Evolutionary conservation across 2,329 filamentous ascomycete species (phyloP), one percentile per base, ranked within the genome.

Genomic region (Colletotrichum destructivum): DNA sequence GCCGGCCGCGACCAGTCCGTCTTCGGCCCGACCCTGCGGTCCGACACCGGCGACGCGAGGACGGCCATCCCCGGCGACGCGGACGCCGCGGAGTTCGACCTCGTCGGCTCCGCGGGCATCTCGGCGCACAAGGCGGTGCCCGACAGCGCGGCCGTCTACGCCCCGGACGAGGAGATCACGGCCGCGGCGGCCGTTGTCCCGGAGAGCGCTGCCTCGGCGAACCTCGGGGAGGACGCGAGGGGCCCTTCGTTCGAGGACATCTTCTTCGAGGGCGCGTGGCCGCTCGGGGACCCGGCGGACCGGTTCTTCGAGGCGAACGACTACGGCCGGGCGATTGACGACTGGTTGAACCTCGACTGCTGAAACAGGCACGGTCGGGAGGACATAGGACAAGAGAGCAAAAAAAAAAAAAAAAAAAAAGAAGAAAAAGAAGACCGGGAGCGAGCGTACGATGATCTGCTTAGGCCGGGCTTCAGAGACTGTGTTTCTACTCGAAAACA

Each of bases 71-170:
- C 64, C 0, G 31, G 65, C 5, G 62, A 70, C 16, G 52, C 51
- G 31, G 75, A 74, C 0, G 78, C 77, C 7, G 78, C 76, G 1
- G 81, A 81, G 42, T 82, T 81, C 38, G 75, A 79, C 23, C 75
- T 83, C 3, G 79, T 83, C 40, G 82, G 82, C 9, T 82, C 81
- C 0, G 79, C 79, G 12, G 81, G 81, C 2, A 81, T 83, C 7
- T 81, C 79, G 3, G 81, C 79, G 0, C 82, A 83, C 74, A 81
- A 80, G 57, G 76, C 81, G 1, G 81, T 82, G n/a, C 77, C 79
- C 0, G 75, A 78, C 26, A 77, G 83, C 21, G 77, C 76, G 18
- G 78, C 79, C 0, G 79, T 77, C 0, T 82, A 82, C 59, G 80
- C 81, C 1, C 81, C 81, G 0, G 77, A 81, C 26, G 77, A 79